Evolutionary conservation across 352 stramenopile species (phyloP), one percentile per base, ranked within the genome.

Genomic region (Saprolegnia diclina): DNA sequence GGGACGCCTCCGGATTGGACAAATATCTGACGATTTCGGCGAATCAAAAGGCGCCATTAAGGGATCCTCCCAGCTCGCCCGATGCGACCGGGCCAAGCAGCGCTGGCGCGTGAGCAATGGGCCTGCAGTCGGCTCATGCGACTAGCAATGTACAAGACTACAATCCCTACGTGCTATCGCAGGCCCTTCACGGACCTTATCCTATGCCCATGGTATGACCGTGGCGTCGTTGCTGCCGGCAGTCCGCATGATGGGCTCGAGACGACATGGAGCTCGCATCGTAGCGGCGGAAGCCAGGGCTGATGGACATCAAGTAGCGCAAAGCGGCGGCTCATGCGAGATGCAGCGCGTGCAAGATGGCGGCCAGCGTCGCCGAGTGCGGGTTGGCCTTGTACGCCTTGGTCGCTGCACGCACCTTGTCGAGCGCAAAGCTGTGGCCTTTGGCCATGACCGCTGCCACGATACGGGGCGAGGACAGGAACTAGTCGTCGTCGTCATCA

Each of bases 391-490:
- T 91, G 79, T 90, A 91, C 63, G 64, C 71, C 64, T 90, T 90
- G 32, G 83, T 82, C 52, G 67, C 73, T 32, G 82, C 75, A n/a
- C 83, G 83, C 56, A 90, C 67, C 24, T 68, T 73, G 2, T 59
- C 50, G 59, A 87, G 56, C 56, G 89, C 72, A 46, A 79, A 73
- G 1, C 56, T 71, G 13, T 88, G 59, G 21, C 71, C 72, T 71
- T 91, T 87, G 55, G 59, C 71, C 9, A 67, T 50, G 13, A 90
- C 67, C 13, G 89, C 73, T 4, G 74, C 56, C 24, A 80, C 68
- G 75, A 91, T 84, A 38, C 83, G 81, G 1, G 81, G 81, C 3
- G 81, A 89, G 54, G 74, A 83, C 19, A 91, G 67, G 64, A 90
- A 91, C 81, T 91, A 48, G 40, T 18, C 11, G 40, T 18, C 18